A percentile compares a stretch with the other conserved stretches of the same genome.
Conservation (phyloP, 768 basidiomycete species). For the Dictyophora rubrovolvata region DNA sequence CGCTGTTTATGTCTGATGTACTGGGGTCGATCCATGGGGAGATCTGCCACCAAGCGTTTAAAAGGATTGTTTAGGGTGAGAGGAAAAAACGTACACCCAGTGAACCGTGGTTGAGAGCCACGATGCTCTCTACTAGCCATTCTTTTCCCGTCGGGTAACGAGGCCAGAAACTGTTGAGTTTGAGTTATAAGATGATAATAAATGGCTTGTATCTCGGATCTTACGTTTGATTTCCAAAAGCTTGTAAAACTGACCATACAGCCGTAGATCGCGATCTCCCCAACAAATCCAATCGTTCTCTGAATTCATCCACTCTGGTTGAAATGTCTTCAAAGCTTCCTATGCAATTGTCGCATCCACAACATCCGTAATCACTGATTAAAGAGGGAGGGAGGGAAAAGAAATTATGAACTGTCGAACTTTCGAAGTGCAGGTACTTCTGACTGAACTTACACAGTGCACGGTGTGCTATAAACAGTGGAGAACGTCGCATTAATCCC, state of each 20-base stretch:
- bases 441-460: slow-evolving; percentile 10
- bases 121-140: slow-evolving; percentile 52
- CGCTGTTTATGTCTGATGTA: background rate
- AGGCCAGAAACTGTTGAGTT: slow-evolving; percentile 35
- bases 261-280: slow-evolving; percentile 63
- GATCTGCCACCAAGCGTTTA: background rate
- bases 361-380: slow-evolving; percentile 48
- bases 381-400: background rate
- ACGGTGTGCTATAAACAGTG: slow-evolving; percentile 15
- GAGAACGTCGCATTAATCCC: slow-evolving; percentile 17
- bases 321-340: slow-evolving; percentile 62
- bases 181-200: background rate
- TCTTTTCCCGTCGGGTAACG: slow-evolving; percentile 59
- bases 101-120: slow-evolving; percentile 64
- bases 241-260: slow-evolving; percentile 76
- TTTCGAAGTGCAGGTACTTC: no score
- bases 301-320: slow-evolving; percentile 55
- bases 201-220: slow-evolving; percentile 7
- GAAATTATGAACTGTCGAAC: background rate
- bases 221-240: slow-evolving; percentile 45
- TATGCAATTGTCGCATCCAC: slow-evolving; percentile 64
- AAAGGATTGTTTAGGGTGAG: background rate
- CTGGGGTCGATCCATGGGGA: slow-evolving; percentile 5
- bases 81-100: slow-evolving; percentile 24
- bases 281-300: slow-evolving; percentile 44